Percentiles rank a stretch among this genome's conserved stretches.
phyloP scores from a whole-genome alignment of 2,329 filamentous ascomycete genomes.

The Aspergillus intermedius region DNA sequence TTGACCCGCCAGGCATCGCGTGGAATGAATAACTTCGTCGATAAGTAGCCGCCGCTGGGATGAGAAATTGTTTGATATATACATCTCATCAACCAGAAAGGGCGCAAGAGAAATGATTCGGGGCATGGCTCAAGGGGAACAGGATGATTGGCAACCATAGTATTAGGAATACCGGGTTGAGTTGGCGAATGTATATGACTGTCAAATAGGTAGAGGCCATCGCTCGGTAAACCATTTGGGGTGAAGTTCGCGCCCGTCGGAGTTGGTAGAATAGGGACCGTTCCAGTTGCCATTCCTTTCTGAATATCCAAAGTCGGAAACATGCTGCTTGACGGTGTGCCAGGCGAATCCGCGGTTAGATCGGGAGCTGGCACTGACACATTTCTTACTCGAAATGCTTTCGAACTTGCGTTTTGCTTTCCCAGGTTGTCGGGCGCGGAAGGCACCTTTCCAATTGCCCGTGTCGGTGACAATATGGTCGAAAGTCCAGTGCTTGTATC shows the following conservation, averaged over 20 bases:
- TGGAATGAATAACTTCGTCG: conserved; percentile 84
- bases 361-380: conserved; percentile 59
- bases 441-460: conserved; percentile 32
- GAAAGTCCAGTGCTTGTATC: conserved; percentile 13
- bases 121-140: conserved; percentile 85
- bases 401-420: conserved; percentile 66
- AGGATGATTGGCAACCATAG: conserved; percentile 58
- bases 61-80: conserved; percentile 89
- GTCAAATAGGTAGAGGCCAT: conserved; percentile 76
- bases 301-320: conserved; percentile 49
- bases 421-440: conserved; percentile 43
- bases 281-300: conserved; percentile 44
- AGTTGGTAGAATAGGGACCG: conserved; percentile 60
- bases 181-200: conserved; percentile 66
- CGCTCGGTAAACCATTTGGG: conserved; percentile 50
- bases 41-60: conserved; percentile 84
- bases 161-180: conserved; percentile 60
- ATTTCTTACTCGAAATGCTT: conserved; percentile 67
- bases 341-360: conserved; percentile 61
- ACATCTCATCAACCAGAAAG: conserved; percentile 96
- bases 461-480: conserved; percentile 29
- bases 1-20: conserved; percentile 91
- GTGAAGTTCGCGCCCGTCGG: conserved; percentile 58
- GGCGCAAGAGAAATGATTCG: conserved; percentile 78
- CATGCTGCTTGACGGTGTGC: conserved; percentile 65